Base-by-base conservation (phyloP, 208 protist genomes). In the Porcisia hertigi region DNA sequence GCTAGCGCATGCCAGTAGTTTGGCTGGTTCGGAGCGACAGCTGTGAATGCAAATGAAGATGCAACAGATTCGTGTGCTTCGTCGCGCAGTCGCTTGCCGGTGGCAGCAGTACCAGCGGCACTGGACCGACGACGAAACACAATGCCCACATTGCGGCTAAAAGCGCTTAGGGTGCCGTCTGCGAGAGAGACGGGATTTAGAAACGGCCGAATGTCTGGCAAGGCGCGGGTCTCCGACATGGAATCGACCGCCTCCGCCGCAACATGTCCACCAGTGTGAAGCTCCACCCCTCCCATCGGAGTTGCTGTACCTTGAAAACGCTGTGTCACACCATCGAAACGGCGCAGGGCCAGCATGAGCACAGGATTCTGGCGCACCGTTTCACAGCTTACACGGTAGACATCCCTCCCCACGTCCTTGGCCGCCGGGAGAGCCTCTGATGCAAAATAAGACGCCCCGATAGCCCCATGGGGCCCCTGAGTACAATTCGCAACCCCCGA, bases 81-180 rank as follows among this genome's bases (percentile, higher is more conserved):
- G 20, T 66, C 71, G 20, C 71, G 71, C 39, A 47, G 58, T 9
- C 71, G 71, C 58, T 75, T 75, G 39, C 55, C 57, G 11, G 58
- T 18, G 2, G 53, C 4, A 3, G 34, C 23, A 23, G 65, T 14
- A 0, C 30, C 14, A 25, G 16, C 65, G 4, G 75, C 6, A 43
- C 25, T n/a, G 4, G 65, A 57, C 23, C 77, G 77, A 16, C 88
- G 82, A 18, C 88, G 67, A 47, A 86, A 86, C 63, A 88, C 71
- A 36, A 89, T 65, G 54, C 62, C 76, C 20, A 86, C 79, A 54
- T 92, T 92, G 49, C 74, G 82, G 20, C 82, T 79, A 58, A 87
- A 86, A 20, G 86, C 73, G n/a, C 71, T 74, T 41, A 92, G 69
- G 49, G 76, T 69, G 16, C 85, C 82, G 47, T 92, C 85, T 0